Percentiles rank a stretch among this genome's conserved stretches.
Evolutionary conservation across 805 yeast species (phyloP).

Genomic region (Myxozyma lipomycoides): DNA sequence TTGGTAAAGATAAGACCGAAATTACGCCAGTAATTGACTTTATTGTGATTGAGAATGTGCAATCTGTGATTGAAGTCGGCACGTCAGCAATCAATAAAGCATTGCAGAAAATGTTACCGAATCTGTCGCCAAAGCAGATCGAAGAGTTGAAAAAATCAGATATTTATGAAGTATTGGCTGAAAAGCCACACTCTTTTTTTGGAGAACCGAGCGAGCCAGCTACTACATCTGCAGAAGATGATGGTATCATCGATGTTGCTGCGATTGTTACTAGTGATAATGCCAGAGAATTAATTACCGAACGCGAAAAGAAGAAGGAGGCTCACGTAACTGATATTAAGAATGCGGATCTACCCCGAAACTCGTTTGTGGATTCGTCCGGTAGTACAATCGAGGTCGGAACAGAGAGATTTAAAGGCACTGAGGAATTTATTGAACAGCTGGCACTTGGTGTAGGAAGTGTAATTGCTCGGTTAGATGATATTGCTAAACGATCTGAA

Average conservation of each 20-base stretch:
- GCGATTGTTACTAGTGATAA: conserved; percentile 78
- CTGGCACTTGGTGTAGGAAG: conserved; percentile 54
- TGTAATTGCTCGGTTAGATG: conserved; percentile 56
- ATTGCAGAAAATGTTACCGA: conserved; percentile 54
- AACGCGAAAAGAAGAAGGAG: conserved; percentile 36
- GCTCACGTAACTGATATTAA: conserved; percentile 38
- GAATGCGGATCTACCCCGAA: conserved; percentile 71
- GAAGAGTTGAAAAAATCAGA: conserved; percentile 69
- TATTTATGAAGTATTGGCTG: conserved; percentile 72
- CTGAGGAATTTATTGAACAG: conserved; percentile 52
- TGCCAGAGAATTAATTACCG: conserved; percentile 62
- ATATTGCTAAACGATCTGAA: conserved; percentile 67
- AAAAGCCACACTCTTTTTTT: conserved; percentile 26
- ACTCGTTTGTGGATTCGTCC: conserved; percentile 58
- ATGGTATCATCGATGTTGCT: conserved; percentile 82
- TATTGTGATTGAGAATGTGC: conserved; percentile 55
- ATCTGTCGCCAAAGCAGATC: conserved; percentile 53
- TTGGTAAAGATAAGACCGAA: conserved; percentile 73
- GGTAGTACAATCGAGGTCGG: conserved; percentile 69
- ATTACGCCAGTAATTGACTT: conserved; percentile 76
- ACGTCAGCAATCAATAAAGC: conserved; percentile 58
- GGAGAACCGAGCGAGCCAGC: conserved; percentile 51
- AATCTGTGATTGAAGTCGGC: conserved; percentile 51
- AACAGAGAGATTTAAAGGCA: conserved; percentile 82
- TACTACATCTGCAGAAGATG: conserved; percentile 44